These are phyloP conservation scores for Syzygium jambos DNA, from an alignment of 345 rosid species.

Conservation along the genomic window DNA sequence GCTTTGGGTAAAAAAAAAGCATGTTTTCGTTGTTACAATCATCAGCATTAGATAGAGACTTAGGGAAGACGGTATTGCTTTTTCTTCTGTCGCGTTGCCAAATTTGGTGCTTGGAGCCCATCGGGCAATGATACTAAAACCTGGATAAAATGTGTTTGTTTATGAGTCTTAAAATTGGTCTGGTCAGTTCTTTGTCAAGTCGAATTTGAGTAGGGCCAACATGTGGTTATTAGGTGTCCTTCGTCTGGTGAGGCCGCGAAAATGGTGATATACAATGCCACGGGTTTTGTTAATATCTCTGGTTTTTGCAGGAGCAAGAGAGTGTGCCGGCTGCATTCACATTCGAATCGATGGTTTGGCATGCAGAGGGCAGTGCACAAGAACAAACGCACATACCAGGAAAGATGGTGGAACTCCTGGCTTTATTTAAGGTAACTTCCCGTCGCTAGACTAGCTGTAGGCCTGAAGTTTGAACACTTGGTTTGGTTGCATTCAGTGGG, in stretches of 20 bases:
- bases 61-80: background rate
- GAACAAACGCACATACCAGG: background rate
- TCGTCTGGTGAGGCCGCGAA: background rate
- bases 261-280: background rate
- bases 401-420: background rate
- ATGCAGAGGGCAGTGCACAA: background rate
- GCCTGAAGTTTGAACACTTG: background rate
- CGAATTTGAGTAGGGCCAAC: background rate
- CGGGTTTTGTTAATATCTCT: background rate
- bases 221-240: background rate
- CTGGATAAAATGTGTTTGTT: background rate
- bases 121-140: background rate
- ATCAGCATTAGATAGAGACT: background rate
- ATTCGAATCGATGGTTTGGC: no score
- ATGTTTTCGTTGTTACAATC: no score
- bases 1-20: background rate
- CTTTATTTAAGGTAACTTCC: background rate
- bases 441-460: accelerated
- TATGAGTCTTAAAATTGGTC: background rate
- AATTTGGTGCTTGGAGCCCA: background rate
- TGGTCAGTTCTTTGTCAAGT: background rate
- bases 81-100: background rate
- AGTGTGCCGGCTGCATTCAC: background rate
- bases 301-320: background rate
- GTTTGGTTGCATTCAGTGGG: no score